A percentile compares a stretch with the other conserved stretches of the same genome.
Evolutionary conservation across 2,329 filamentous ascomycete genomes (phyloP).

Genomic region (Diaporthe batatas): DNA sequence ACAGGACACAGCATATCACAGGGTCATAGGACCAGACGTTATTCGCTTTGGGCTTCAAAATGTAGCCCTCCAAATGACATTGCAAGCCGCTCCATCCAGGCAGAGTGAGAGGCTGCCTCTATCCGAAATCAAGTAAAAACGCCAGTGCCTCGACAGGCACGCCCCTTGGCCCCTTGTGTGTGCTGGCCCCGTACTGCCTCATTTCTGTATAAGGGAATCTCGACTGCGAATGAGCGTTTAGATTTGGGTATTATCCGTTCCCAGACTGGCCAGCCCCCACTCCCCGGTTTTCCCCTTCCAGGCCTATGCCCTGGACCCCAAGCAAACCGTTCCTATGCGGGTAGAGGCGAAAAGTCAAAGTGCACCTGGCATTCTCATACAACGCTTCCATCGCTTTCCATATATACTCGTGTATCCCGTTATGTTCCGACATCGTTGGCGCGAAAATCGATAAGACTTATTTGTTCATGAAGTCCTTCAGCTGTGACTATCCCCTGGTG

Average conservation of each 20-base stretch:
- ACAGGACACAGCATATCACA: not conserved
- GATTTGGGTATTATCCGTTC: constrained; percentile 36
- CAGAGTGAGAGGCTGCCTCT: constrained; percentile 31
- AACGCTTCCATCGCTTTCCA: not conserved
- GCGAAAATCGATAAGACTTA: constrained; percentile 13
- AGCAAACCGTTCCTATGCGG: not conserved
- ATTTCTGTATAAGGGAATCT: not conserved
- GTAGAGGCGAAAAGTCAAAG: not conserved
- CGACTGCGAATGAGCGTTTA: constrained; percentile 30
- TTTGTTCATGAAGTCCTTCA: constrained; percentile 3
- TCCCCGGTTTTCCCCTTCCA: not conserved
- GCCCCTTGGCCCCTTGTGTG: constrained; percentile 17
- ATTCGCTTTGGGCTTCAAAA: constrained; percentile 10
- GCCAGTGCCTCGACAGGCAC: constrained; percentile 22
- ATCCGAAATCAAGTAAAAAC: constrained; percentile 17
- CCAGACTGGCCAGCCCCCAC: constrained; percentile 13
- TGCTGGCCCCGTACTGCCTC: not conserved
- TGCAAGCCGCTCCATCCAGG: constrained; percentile 11
- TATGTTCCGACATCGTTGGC: constrained; percentile 23
- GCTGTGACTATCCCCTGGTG: no score
- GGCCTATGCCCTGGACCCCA: not conserved
- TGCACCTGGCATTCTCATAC: constrained; percentile 1
- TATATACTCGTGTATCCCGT: constrained; percentile 30
- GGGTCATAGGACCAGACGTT: not conserved
- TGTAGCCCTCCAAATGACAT: constrained; percentile 13